Conservation (phyloP, 805 yeast species). For the Candida verbasci region DNA sequence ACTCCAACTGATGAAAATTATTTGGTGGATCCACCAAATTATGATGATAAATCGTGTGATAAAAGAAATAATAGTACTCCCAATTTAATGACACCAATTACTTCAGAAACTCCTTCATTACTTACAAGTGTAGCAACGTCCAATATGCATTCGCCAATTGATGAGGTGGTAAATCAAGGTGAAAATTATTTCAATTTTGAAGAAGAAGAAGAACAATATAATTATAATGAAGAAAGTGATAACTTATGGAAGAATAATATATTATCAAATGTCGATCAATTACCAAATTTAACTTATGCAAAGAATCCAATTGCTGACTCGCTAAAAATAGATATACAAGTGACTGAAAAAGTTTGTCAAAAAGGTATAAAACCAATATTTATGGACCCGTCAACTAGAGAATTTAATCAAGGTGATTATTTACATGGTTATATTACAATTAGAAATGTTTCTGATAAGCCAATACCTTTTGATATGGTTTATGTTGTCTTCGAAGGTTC, state of each 20-base stretch:
- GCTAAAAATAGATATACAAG: slow-evolving; percentile 28
- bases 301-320: slow-evolving; percentile 23
- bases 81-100: slow-evolving; percentile 15
- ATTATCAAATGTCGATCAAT: slow-evolving; percentile 37
- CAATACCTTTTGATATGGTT: slow-evolving; percentile 41
- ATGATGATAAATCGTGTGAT: slow-evolving; percentile 15
- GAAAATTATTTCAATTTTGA: slow-evolving; percentile 6
- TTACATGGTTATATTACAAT: slow-evolving; percentile 42
- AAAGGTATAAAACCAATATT: slow-evolving; percentile 33
- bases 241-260: slow-evolving; percentile 39
- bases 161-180: slow-evolving; percentile 8
- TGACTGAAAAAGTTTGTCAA: slow-evolving; percentile 36
- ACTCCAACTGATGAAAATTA: slow-evolving; percentile 36
- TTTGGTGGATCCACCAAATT: slow-evolving; percentile 37
- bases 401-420: slow-evolving; percentile 38
- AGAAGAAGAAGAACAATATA: slow-evolving; percentile 3
- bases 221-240: slow-evolving; percentile 21
- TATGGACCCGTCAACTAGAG: slow-evolving; percentile 28
- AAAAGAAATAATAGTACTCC: not conserved
- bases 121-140: not conserved
- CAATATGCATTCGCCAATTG: slow-evolving; percentile 13
- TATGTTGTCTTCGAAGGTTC: slow-evolving; percentile 41
- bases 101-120: slow-evolving; percentile 11
- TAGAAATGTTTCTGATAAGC: slow-evolving; percentile 22
- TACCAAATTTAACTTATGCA: slow-evolving; percentile 27